Evolutionary conservation across 2,329 filamentous ascomycete species (phyloP).

Genomic region (Penicillium sp.): DNA sequence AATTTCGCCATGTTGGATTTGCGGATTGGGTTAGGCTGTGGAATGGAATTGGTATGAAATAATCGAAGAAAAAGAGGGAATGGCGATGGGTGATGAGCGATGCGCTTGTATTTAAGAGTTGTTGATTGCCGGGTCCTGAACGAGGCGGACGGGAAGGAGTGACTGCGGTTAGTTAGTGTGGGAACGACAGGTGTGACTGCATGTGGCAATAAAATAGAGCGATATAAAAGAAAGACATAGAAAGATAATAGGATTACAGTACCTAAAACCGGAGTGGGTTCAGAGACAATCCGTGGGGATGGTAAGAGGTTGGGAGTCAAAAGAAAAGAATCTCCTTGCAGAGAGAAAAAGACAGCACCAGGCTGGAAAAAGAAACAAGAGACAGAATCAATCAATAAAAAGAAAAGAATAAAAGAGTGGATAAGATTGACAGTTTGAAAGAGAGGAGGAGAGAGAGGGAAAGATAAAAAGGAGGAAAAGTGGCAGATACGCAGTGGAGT

Average conservation of each 20-base stretch:
- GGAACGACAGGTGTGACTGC: background rate
- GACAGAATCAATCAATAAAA: conserved; percentile 1
- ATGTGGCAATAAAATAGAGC: background rate
- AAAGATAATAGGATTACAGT: conserved; percentile 2
- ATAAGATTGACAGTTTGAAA: conserved; percentile 2
- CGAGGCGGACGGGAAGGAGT: conserved; percentile 5
- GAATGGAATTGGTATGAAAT: conserved; percentile 12
- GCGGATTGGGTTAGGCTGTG: conserved; percentile 9
- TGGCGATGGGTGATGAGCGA: conserved; percentile 20
- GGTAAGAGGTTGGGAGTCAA: conserved; percentile 11
- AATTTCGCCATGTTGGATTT: conserved; percentile 46
- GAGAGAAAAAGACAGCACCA: conserved; percentile 21
- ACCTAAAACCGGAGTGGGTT: conserved; percentile 15
- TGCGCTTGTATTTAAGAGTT: conserved; percentile 4
- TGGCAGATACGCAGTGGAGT: conserved; percentile 3
- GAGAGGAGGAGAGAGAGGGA: conserved; percentile 3
- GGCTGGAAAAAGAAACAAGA: conserved; percentile 20
- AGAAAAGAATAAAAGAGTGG: conserved; percentile 10
- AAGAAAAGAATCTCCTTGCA: conserved; percentile 13
- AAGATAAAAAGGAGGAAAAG: conserved; percentile 10
- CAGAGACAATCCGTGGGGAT: conserved; percentile 10
- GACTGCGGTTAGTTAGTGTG: conserved; percentile 1
- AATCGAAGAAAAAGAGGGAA: conserved; percentile 9
- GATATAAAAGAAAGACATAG: background rate
- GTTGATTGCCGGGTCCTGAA: conserved; percentile 2